A percentile compares a stretch with the other conserved stretches of the same genome.
These are phyloP conservation scores for Yarrowia divulgata DNA, from an alignment of 805 yeast species.

Conservation along the genomic window DNA sequence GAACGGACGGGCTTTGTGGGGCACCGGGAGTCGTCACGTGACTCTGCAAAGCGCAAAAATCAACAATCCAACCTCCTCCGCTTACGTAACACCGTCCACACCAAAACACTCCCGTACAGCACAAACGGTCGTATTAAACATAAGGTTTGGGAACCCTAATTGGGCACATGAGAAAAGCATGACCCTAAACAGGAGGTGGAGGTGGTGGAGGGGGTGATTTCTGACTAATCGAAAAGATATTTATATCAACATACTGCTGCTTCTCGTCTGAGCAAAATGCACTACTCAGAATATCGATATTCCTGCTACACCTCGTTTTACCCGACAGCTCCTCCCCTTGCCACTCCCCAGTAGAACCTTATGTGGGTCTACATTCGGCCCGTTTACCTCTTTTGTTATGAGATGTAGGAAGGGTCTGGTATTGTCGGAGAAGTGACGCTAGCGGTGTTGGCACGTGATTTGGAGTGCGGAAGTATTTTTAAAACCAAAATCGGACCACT, in stretches of 20 bases:
- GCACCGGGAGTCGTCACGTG: no score
- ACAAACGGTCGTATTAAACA: slow-evolving; percentile 24
- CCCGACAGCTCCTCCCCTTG: background rate
- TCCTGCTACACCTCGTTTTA: no score
- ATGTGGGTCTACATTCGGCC: slow-evolving; percentile 24
- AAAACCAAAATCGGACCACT: background rate
- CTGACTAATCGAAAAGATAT: no score
- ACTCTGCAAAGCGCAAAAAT: no score
- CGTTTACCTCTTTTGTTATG: background rate
- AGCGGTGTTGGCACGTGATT: background rate
- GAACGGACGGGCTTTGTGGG: no score
- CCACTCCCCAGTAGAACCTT: slow-evolving; percentile 11
- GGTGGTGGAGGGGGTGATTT: background rate
- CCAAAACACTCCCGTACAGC: background rate
- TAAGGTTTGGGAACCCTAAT: slow-evolving; percentile 33
- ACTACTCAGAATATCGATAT: no score
- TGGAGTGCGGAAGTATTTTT: background rate
- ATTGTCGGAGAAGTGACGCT: no score
- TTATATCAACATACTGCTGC: no score
- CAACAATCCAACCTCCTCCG: no score
- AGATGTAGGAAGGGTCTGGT: background rate
- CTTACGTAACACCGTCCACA: no score
- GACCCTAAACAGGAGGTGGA: slow-evolving; percentile 21
- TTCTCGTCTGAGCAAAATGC: no score
- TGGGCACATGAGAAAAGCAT: slow-evolving; percentile 38